These are phyloP conservation scores for Schizosaccharomyces versatilis DNA, from an alignment of 1,139 yeast species.

Conservation along the genomic window DNA sequence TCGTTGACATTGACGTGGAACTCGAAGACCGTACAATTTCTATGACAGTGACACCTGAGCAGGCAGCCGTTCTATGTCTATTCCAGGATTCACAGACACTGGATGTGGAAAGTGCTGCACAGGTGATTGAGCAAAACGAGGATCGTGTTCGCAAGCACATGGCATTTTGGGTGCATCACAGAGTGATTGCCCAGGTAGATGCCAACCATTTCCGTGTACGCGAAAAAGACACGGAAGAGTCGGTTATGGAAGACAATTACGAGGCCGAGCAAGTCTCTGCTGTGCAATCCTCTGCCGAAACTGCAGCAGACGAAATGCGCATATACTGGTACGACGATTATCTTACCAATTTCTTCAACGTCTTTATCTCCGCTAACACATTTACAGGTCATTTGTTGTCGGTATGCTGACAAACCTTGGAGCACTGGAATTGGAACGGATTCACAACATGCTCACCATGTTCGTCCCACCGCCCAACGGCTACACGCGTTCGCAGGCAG, in stretches of 20 bases:
- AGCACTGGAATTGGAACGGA: constrained; percentile 26
- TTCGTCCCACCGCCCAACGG: constrained; percentile 28
- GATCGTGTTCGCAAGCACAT: constrained; percentile 15
- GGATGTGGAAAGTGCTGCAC: constrained; percentile 4
- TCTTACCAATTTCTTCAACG: no score
- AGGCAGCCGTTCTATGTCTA: constrained; percentile 39
- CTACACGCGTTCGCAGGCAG: constrained; percentile 23
- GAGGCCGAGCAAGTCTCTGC: constrained; percentile 14
- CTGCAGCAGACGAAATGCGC: constrained; percentile 18
- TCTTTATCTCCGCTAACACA: constrained; percentile 6
- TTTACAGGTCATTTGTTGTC: constrained; percentile 24
- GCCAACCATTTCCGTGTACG: constrained; percentile 13
- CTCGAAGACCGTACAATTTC: constrained; percentile 23
- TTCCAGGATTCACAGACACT: constrained; percentile 23
- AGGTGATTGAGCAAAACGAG: constrained; percentile 12
- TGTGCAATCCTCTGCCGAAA: constrained; percentile 17
- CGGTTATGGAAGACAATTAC: not conserved
- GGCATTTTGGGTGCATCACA: constrained; percentile 17
- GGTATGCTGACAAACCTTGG: constrained; percentile 39
- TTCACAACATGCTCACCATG: constrained; percentile 32
- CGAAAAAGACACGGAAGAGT: constrained; percentile 17
- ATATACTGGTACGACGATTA: not conserved
- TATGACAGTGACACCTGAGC: constrained; percentile 41
- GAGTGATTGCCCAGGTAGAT: constrained; percentile 15
- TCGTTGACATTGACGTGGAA: constrained; percentile 36